phyloP scores from a whole-genome alignment of 176 grass and related monocot genomes.

The Avena insularis region DNA sequence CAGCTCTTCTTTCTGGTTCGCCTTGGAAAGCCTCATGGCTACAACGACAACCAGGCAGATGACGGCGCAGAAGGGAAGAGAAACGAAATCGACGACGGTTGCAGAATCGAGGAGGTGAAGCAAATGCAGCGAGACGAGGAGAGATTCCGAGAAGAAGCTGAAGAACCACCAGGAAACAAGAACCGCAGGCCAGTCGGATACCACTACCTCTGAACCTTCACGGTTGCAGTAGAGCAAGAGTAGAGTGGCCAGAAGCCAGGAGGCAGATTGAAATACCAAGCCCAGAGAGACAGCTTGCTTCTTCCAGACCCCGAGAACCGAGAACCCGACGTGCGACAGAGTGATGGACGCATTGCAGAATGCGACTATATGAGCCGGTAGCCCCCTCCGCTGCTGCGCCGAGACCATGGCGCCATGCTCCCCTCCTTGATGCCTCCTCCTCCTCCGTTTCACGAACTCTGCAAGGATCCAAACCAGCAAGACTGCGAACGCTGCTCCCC shows the following conservation, averaged over 20 bases:
- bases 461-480: conserved; percentile 53
- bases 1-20: conserved; percentile 24
- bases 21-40: conserved; percentile 36
- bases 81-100: conserved; percentile 44
- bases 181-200: conserved; percentile 54
- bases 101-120: conserved; percentile 26
- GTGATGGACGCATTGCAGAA: conserved; percentile 44
- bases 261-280: conserved; percentile 44
- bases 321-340: conserved; percentile 42
- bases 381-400: background rate
- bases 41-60: conserved; percentile 42
- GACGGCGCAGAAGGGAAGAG: conserved; percentile 43
- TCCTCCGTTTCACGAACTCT: conserved; percentile 32
- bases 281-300: conserved; percentile 1
- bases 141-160: conserved; percentile 50
- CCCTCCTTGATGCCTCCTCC: conserved; percentile 16
- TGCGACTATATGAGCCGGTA: conserved; percentile 32
- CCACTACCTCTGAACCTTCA: conserved; percentile 15
- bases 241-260: conserved; percentile 60
- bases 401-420: background rate
- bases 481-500: conserved; percentile 35
- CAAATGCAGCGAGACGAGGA: conserved; percentile 45
- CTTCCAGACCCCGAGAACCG: conserved; percentile 43
- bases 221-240: conserved; percentile 49
- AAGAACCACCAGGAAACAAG: conserved; percentile 73